Evolutionary conservation across 164 flowering plant genomes (phyloP), one percentile per base, ranked within the genome.

Genomic region (Aristolochia californica): DNA sequence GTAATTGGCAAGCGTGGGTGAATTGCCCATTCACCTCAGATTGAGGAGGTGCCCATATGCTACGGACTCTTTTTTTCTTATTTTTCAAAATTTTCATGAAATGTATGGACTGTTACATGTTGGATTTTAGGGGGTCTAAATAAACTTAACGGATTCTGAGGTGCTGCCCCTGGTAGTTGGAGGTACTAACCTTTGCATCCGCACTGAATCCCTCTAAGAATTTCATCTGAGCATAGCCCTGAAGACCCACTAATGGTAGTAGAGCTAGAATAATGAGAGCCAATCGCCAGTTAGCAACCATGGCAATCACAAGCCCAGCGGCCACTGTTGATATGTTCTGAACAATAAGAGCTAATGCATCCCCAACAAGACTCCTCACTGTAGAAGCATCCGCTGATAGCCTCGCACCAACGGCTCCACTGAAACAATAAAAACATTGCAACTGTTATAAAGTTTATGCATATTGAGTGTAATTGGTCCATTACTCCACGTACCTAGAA

Each of bases 351-450:
- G 74, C 74, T 60, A 77, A 58, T 1, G 74, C 68, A 59, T 78
- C 79, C 16, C 82, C 82, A 0, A 78, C 79, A 18, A 78, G 58
- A 49, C 74, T 71, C 43, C 74, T 58, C 23, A 64, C 62, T 14
- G 53, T 58, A 18, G 67, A 49, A 17, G 67, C 62, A 57, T 64
- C 62, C 12, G 71, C 69, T 4, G 82, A 71, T 58, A 78, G 68
- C 58, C 82, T 64, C 63, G 79, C 77, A 20, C 79, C 79, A 23
- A 78, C 55, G 26, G 77, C 77, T 12, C 82, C 82, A 61, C 82
- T 78, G 67, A 17, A 52, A 63, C 0, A 2, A 48, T 14, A 52
- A 30, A 44, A 28, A 26, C 49, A 47, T 45, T 45, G 15, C 54
- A 43, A 54, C 13, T 22, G 45, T 47, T 16, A 56, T 34, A 57